phyloP scores from a whole-genome alignment of 805 yeast species.

The Lachancea meyersii region DNA sequence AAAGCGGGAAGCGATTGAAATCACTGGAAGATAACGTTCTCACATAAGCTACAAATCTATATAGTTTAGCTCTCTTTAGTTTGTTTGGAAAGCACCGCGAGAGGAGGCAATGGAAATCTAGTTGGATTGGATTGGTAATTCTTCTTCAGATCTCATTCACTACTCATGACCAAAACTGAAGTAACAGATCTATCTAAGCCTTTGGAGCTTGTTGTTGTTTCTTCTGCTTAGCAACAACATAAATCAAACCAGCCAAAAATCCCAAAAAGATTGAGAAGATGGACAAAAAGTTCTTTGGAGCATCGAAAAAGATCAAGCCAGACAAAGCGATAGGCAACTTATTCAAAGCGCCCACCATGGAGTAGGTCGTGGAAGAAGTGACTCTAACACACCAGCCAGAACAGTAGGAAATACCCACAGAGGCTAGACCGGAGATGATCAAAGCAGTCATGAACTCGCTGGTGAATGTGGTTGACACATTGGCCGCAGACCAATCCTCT shows the following conservation, averaged over 20 bases:
- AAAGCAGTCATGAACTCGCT: slow-evolving; percentile 68
- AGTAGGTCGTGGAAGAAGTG: slow-evolving; percentile 95
- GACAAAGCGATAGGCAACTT: slow-evolving; percentile 95
- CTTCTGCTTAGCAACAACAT: slow-evolving; percentile 91
- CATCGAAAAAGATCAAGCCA: slow-evolving; percentile 91
- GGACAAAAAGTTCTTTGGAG: slow-evolving; percentile 89
- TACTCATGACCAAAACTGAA: too few relatives aligned
- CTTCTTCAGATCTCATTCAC: too few relatives aligned
- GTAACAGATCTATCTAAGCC: background rate
- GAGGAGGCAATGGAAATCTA: too few relatives aligned
- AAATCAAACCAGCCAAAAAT: slow-evolving; percentile 90
- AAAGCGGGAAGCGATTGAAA: too few relatives aligned
- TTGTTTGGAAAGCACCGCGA: too few relatives aligned
- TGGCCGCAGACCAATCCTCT: slow-evolving; percentile 90
- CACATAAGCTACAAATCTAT: too few relatives aligned
- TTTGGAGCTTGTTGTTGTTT: slow-evolving; percentile 37
- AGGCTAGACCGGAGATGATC: slow-evolving; percentile 87
- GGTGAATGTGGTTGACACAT: slow-evolving; percentile 68
- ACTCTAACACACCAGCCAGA: slow-evolving; percentile 99
- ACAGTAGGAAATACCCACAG: slow-evolving; percentile 96
- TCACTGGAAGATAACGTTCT: too few relatives aligned
- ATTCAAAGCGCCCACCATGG: slow-evolving; percentile 99
- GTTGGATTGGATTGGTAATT: too few relatives aligned
- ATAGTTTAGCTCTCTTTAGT: too few relatives aligned
- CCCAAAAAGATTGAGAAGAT: slow-evolving; percentile 89